Conservation (phyloP, 2,329 filamentous ascomycete genomes). For the Curvularia lunata region DNA sequence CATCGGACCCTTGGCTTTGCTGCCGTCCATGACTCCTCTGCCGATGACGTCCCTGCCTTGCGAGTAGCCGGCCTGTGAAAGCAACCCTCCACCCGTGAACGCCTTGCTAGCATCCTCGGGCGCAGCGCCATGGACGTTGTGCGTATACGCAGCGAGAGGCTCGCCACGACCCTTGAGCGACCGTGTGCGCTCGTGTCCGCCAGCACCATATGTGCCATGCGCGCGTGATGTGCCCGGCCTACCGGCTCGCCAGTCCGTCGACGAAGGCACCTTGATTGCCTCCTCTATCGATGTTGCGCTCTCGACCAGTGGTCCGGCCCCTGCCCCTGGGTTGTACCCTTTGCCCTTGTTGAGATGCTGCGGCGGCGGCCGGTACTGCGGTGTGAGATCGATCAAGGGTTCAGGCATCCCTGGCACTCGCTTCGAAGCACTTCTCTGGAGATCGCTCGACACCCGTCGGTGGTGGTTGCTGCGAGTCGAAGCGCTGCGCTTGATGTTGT, state of each 20-base stretch:
- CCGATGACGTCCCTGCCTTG: slow-evolving; percentile 50
- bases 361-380: slow-evolving; percentile 68
- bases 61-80: slow-evolving; percentile 51
- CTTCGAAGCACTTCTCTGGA: slow-evolving; percentile 56
- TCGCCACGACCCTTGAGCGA: slow-evolving; percentile 46
- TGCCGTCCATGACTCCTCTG: slow-evolving; percentile 55
- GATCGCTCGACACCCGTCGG: slow-evolving; percentile 44
- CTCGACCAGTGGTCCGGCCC: slow-evolving; percentile 54
- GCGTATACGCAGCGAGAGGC: slow-evolving; percentile 41
- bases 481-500: slow-evolving; percentile 38
- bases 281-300: slow-evolving; percentile 54
- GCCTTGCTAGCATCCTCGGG: slow-evolving; percentile 45
- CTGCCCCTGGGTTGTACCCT: slow-evolving; percentile 51
- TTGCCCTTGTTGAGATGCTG: slow-evolving; percentile 63
- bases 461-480: slow-evolving; percentile 44
- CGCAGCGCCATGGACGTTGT: slow-evolving; percentile 41
- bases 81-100: slow-evolving; percentile 55
- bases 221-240: slow-evolving; percentile 36
- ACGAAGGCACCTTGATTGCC: slow-evolving; percentile 51
- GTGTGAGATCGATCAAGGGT: slow-evolving; percentile 72
- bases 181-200: slow-evolving; percentile 41
- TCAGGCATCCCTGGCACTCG: slow-evolving; percentile 54
- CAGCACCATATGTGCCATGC: slow-evolving; percentile 38
- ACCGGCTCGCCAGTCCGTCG: slow-evolving; percentile 53
- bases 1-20: slow-evolving; percentile 54